Evolutionary conservation across 805 yeast species (phyloP).

Genomic region (Schizosaccharomyces cryophilus): DNA sequence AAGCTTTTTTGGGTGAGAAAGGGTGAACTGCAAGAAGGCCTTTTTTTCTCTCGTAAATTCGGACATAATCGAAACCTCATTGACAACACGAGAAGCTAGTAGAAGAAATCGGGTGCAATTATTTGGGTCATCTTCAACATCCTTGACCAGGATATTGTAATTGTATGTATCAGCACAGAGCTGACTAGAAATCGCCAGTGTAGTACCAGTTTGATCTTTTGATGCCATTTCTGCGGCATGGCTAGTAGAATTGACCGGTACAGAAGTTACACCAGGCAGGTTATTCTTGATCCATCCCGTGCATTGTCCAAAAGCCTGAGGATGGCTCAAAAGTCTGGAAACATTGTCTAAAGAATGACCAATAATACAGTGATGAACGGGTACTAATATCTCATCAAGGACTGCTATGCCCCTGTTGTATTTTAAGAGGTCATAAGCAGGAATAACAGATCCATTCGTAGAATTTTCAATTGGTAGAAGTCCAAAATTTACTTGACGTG

Average conservation of each 20-base stretch:
- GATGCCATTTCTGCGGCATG: neutral
- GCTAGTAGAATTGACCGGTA: neutral
- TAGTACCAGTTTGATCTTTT: neutral
- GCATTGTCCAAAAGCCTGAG: constrained; percentile 2
- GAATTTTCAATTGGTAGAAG: constrained; percentile 2
- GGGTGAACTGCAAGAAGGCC: neutral
- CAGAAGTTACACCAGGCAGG: neutral
- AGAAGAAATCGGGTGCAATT: neutral
- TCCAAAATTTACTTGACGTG: neutral
- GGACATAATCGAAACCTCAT: neutral
- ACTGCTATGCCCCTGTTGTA: neutral
- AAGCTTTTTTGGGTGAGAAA: neutral
- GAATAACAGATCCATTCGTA: neutral
- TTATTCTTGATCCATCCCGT: neutral
- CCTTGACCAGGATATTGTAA: neutral
- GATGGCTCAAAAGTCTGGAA: neutral
- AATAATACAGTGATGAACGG: neutral
- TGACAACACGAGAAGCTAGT: neutral
- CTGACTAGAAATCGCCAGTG: neutral
- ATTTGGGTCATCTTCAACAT: neutral
- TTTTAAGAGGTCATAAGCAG: neutral
- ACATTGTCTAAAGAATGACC: neutral
- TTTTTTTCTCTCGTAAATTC: neutral
- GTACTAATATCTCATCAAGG: neutral
- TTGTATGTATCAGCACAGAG: neutral